A percentile compares a stretch with the other conserved stretches of the same genome.
phyloP scores from a whole-genome alignment of 257 asterid genomes.

The Scutellaria minor region DNA sequence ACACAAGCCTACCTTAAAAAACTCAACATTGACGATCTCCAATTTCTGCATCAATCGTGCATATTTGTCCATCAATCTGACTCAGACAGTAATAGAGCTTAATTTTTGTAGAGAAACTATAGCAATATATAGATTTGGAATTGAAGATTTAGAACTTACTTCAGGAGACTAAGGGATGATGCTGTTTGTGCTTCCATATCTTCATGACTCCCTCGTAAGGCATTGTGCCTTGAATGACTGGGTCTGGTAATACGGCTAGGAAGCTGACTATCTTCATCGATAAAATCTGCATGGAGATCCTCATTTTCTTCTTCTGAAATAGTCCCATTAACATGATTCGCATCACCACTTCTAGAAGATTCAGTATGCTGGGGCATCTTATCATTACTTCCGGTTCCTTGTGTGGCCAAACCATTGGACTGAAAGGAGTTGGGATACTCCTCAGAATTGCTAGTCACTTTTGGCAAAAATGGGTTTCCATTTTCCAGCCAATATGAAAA shows the following conservation, averaged over 20 bases:
- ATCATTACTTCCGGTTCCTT: constrained; percentile 55
- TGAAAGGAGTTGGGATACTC: constrained; percentile 55
- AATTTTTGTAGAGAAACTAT: constrained; percentile 28
- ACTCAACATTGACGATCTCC: constrained; percentile 87
- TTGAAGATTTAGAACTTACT: constrained; percentile 51
- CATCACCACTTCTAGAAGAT: constrained; percentile 45
- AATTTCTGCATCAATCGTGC: constrained; percentile 97
- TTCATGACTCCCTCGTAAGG: constrained; percentile 61
- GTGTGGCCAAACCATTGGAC: constrained; percentile 55
- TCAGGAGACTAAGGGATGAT: constrained; percentile 88
- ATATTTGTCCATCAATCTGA: constrained; percentile 96
- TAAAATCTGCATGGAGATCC: constrained; percentile 99
- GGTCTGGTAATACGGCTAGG: constrained; percentile 88
- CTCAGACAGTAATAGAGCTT: constrained; percentile 40
- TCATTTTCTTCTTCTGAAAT: constrained; percentile 94
- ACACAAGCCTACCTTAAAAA: constrained; percentile 71
- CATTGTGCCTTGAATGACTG: constrained; percentile 58
- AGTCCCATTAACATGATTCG: constrained; percentile 63
- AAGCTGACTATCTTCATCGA: constrained; percentile 99
- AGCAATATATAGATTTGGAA: constrained; percentile 33
- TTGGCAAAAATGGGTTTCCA: constrained; percentile 79
- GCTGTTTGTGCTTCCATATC: constrained; percentile 83
- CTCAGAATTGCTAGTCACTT: constrained; percentile 55
- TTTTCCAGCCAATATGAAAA: constrained; percentile 77
- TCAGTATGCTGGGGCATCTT: constrained; percentile 38